phyloP scores from a whole-genome alignment of 2,329 filamentous ascomycete species.

The Pyrenophora seminiperda region DNA sequence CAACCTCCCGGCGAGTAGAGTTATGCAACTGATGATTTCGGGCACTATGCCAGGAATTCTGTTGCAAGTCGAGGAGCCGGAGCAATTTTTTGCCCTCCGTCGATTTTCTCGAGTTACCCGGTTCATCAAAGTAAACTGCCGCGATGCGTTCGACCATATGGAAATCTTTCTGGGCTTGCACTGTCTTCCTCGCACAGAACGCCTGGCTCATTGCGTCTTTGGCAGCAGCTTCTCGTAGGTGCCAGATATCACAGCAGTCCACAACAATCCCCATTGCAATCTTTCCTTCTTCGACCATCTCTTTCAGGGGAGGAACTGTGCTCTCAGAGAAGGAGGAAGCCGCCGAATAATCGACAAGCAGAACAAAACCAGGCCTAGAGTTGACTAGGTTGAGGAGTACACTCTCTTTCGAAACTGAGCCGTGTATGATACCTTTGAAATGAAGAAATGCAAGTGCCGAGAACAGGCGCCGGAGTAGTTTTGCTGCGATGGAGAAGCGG shows the following conservation, averaged over 20 bases:
- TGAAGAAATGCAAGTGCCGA: conserved; percentile 24
- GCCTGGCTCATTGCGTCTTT: conserved; percentile 8
- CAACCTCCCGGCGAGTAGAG: conserved; percentile 1
- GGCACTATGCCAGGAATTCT: conserved; percentile 8
- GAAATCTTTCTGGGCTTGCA: conserved; percentile 10
- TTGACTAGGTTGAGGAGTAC: conserved; percentile 17
- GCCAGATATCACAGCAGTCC: conserved; percentile 27
- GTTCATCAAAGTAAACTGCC: conserved; percentile 11
- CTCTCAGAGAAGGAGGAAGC: conserved; percentile 3
- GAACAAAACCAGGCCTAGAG: conserved; percentile 4
- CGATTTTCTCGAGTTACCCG: conserved; percentile 6
- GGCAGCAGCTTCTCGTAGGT: conserved; percentile 16
- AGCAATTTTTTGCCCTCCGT: conserved; percentile 9
- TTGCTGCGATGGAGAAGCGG: conserved; percentile 19
- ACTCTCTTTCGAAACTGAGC: conserved; percentile 10
- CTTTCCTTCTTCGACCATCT: conserved; percentile 15
- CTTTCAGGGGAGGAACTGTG: conserved; percentile 5
- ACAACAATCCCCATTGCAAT: conserved; percentile 21
- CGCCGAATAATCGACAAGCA: conserved; percentile 22
- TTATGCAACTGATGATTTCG: conserved; percentile 11
- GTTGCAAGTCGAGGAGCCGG: conserved; percentile 6
- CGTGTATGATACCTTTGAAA: conserved; percentile 20
- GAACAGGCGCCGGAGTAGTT: conserved; percentile 20
- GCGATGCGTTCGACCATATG: conserved; percentile 13
- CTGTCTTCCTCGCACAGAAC: conserved; percentile 9